phyloP scores from a whole-genome alignment of 1,284 basidiomycete species.

The Cutaneotrichosporon dermatis region DNA sequence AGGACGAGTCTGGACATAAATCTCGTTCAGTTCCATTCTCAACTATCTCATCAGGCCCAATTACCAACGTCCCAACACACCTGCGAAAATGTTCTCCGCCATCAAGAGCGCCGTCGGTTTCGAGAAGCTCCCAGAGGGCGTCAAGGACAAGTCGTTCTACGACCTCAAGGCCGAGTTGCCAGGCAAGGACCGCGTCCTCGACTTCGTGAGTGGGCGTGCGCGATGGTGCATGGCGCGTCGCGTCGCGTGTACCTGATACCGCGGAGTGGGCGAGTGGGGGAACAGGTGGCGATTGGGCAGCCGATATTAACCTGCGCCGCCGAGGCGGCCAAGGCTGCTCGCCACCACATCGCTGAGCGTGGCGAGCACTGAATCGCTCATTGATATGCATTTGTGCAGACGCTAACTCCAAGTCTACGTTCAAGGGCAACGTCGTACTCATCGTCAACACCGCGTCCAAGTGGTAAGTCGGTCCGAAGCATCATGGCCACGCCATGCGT shows the following conservation, averaged over 20 bases:
- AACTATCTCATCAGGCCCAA: no score
- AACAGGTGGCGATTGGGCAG: no score
- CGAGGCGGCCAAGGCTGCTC: no score
- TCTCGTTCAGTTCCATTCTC: no score
- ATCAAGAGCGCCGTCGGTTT: constrained; percentile 12
- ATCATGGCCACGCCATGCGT: background rate
- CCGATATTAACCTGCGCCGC: no score
- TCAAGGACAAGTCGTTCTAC: constrained; percentile 44
- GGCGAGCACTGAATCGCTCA: no score
- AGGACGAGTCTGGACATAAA: no score
- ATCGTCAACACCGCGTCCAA: constrained; percentile 56
- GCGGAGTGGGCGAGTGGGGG: no score
- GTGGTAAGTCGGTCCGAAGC: constrained; percentile 35
- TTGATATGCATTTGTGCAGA: background rate
- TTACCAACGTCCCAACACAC: background rate
- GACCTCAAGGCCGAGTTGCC: constrained; percentile 49
- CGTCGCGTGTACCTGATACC: no score
- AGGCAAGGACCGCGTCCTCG: constrained; percentile 35
- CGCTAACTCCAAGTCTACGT: constrained; percentile 21
- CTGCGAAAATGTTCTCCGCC: constrained; percentile 11
- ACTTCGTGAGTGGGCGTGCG: constrained; percentile 38
- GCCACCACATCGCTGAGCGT: no score
- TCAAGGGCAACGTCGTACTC: constrained; percentile 55
- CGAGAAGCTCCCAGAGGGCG: constrained; percentile 35
- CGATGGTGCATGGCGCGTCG: background rate